Base-by-base conservation (phyloP, 148 eudicot genomes). In the Nepenthes mirabilis region DNA sequence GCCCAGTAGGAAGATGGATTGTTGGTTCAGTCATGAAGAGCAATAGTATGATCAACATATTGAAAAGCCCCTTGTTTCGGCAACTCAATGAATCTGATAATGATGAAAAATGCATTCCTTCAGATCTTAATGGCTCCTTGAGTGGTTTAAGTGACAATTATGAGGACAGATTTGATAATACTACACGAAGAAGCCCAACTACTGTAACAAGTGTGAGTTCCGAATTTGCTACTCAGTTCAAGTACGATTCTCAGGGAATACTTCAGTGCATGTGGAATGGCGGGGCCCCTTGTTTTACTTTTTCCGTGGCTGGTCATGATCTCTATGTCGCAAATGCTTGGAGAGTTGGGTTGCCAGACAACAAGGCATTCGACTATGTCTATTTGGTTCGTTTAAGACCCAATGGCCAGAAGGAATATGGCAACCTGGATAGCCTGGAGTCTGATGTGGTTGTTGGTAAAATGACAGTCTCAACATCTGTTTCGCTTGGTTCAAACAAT, bases 271-370 rank as follows among this genome's bases (percentile, higher is more conserved):
- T 67, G 1, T 88, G 93, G 96, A 75, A 78, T 34, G 57, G 64
- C 36, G 94, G 82, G n/a, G 59, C 73, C 61, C 95, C 90, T 1
- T 82, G 64, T 65, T 86, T 83, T 69, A 69, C 79, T 40, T 88
- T 91, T 74, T 80, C 96, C 33, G 63, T 88, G 56, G 96, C 88
- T 70, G 90, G 79, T 59, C 78, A 77, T 54, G 88, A 83, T 51
- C 66, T 81, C 23, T 91, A 83, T 54, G 49, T 75, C 48, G 86
- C 96, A 14, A 74, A 77, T 56, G 67, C 81, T n/a, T 52, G 61
- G 32, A 82, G 68, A 71, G 60, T 47, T n/a, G 71, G 66, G 37
- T 37, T 71, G 23, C 63, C 79, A 33, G 62, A 68, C 54, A 70
- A 67, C 34, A 78, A 63, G 65, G 73, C 66, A 47, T 33, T 75